Base-by-base conservation (phyloP, 371 early-diverging fungal genomes). In the Mortierella sp. region DNA sequence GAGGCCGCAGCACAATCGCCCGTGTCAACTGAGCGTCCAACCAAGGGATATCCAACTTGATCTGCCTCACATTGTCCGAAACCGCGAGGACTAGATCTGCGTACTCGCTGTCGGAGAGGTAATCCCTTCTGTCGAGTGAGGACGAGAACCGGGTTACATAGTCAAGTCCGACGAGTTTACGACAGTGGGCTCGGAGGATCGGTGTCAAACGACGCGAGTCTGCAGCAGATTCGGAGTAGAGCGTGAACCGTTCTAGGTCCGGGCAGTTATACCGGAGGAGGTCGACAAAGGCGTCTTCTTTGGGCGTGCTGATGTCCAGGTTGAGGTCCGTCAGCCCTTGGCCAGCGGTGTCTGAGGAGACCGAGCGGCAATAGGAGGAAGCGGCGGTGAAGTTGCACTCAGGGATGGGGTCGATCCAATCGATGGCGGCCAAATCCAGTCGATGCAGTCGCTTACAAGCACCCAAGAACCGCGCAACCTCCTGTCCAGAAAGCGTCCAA, bases 41-140 rank as follows among this genome's bases (percentile, higher is more conserved):
- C 71, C 76, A 79, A 5, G 84, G 84, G 16, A 83, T 77, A 32
- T 83, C 84, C 44, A 83, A 32, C 70, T 80, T 83, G 75, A 83
- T 70, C 0, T 70, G 29, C 2, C 44, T 38, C 7, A 83, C 60
- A 4, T 65, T 18, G 6, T 65, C 58, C 14, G 80, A 43, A 38
- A 63, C 32, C 4, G 60, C 58, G 14, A 77, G 71, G 24, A 80
- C 72, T 29, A 83, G 18, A 55, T 80, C 80, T 0, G 84, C 70
- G 55, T 83, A 83, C 58, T 80, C 84, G 0, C 51, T 35, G 27
- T 83, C 84, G 27, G 84, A 54, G 41, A 83, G 29, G 16, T 77
- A 77, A n/a, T 83, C 84, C 56, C 75, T 71, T 5, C 74, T 70
- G 24, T 70, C 71, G 32, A 83, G 49, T 7, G 58, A 68, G 18